These are phyloP conservation scores for Aspergillus brunneoviolaceus DNA, from an alignment of 2,329 filamentous ascomycete genomes.

Conservation along the genomic window DNA sequence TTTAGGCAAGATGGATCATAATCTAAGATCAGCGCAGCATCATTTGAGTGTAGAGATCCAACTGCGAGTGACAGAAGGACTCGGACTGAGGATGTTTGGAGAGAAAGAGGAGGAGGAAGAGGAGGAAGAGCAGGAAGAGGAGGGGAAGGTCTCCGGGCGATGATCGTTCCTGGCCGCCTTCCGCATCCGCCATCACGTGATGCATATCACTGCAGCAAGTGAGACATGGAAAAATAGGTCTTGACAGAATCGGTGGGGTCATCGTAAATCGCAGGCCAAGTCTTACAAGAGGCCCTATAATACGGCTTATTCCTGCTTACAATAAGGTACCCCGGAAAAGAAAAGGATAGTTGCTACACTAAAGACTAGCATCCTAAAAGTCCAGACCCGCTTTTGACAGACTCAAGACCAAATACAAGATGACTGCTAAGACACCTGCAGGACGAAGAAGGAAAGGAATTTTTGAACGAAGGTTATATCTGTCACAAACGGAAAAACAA, in stretches of 20 bases:
- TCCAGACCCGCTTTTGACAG: neutral
- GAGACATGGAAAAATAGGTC: neutral
- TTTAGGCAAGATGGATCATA: slow-evolving; percentile 27
- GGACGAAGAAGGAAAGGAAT: neutral
- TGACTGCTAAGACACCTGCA: neutral
- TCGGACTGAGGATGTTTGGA: slow-evolving; percentile 1
- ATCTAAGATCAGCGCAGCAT: slow-evolving; percentile 27
- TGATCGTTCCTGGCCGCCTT: slow-evolving; percentile 16
- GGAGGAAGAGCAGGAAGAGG: slow-evolving; percentile 6
- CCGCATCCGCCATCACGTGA: slow-evolving; percentile 18
- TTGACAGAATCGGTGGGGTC: no score
- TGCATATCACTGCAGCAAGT: neutral
- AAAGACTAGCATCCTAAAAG: neutral
- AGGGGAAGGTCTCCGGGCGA: slow-evolving; percentile 10
- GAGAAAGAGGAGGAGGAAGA: neutral
- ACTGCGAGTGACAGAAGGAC: slow-evolving; percentile 16
- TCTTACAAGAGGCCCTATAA: no score
- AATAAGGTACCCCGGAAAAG: neutral
- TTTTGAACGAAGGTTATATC: neutral
- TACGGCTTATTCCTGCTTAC: no score
- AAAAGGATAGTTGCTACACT: neutral
- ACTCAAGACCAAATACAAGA: neutral
- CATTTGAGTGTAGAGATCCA: slow-evolving; percentile 16
- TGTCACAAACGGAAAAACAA: neutral
- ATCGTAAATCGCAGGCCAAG: no score